Evolutionary conservation across 2,329 filamentous ascomycete species (phyloP).

Genomic region (Hymenoscyphus salicellus): DNA sequence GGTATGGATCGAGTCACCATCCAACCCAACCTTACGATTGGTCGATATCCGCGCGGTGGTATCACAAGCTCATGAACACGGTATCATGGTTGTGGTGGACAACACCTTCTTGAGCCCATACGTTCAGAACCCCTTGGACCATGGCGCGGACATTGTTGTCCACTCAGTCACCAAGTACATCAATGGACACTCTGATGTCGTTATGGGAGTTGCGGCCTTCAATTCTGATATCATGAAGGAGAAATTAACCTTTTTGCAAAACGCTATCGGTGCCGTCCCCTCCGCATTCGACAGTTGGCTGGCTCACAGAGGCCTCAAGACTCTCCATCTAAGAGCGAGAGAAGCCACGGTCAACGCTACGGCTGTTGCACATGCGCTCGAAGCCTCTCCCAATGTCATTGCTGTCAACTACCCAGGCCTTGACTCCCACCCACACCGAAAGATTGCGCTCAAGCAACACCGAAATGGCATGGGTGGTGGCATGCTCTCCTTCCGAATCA

Average conservation of each 20-base stretch:
- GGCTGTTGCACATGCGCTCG: constrained; percentile 71
- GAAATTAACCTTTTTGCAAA: constrained; percentile 86
- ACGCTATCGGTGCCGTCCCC: constrained; percentile 93
- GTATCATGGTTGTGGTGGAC: constrained; percentile 95
- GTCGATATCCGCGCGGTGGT: constrained; percentile 90
- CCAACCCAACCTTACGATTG: constrained; percentile 88
- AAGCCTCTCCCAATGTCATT: constrained; percentile 76
- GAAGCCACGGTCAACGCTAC: constrained; percentile 82
- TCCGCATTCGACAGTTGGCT: constrained; percentile 98
- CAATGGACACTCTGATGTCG: constrained; percentile 93
- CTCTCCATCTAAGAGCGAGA: constrained; percentile 84
- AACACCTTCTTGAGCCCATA: constrained; percentile 98
- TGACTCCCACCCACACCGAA: constrained; percentile 79
- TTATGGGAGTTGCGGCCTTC: constrained; percentile 96
- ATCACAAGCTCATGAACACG: constrained; percentile 77
- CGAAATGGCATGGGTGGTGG: constrained; percentile 91
- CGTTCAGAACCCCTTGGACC: constrained; percentile 91
- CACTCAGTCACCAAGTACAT: constrained; percentile 99
- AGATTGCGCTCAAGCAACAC: constrained; percentile 86
- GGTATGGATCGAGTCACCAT: constrained; percentile 95
- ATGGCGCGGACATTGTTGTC: constrained; percentile 93
- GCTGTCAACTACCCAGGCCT: constrained; percentile 95
- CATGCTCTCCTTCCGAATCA: constrained; percentile 95
- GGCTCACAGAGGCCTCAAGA: constrained; percentile 94
- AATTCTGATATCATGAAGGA: constrained; percentile 78